Evolutionary conservation across 345 rosid genomes (phyloP), one percentile per base, ranked within the genome.

Genomic region (Turritis glabra): DNA sequence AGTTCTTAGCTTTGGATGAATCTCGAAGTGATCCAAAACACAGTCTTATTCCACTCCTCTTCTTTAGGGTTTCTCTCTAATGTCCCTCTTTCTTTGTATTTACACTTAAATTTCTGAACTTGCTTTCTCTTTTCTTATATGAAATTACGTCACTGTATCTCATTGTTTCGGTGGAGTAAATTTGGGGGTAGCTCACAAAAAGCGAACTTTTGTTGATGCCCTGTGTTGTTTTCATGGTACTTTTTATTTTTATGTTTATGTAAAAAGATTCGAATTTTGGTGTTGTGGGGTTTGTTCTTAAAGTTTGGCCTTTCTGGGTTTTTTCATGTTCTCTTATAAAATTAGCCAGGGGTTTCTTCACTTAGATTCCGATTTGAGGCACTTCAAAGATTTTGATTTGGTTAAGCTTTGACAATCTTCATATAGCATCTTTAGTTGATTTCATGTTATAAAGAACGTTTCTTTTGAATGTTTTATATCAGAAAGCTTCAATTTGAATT

Each of bases 1-100:
- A 64, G 76, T 27, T 63, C 60, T 26, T 70, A 70, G 22, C 80
- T 77, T 77, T 77, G 17, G 75, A 69, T 65, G 63, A 62, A 69
- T 77, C 76, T 77, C 43, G 19, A 63, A 71, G 67, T 64, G 52
- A 76, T 70, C 66, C 61, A 47, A 65, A 66, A 41, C 72, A 71
- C 77, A 71, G 61, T 0, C 62, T 77, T 71, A 13, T 71, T 77
- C 80, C 51, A 65, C 73, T 71, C 69, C 72, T 41, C 77, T 29
- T 50, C 68, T 65, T 22, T 64, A 48, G 73, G 77, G 67, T 47
- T 77, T 63, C 71, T 63, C 65, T 60, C 43, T 54, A 5, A 19
- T 47, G 30, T 73, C 57, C 38, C 7, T 72, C 47, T 59, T 59
- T 25, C 76, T 59, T 18, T 56, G 52, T 29, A 11, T 54, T 17